A percentile compares a stretch with the other conserved stretches of the same genome.
Conservation (phyloP, 1,139 yeast genomes). For the Blastobotrys arbuscula region DNA sequence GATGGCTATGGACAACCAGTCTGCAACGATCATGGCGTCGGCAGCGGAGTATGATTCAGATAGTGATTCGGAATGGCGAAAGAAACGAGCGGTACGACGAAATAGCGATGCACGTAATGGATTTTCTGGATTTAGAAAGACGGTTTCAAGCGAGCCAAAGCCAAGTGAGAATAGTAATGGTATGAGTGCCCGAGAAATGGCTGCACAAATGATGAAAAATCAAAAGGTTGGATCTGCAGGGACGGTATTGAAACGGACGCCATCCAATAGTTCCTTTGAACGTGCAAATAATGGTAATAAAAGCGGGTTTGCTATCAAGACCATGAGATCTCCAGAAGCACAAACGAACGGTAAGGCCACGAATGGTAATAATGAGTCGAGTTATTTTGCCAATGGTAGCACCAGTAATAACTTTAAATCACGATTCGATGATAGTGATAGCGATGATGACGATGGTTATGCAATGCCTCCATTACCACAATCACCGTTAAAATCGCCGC, state of each 20-base stretch:
- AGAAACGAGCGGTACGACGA: conserved; percentile 18
- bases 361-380: conserved; percentile 4
- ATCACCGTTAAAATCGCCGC: conserved; percentile 9
- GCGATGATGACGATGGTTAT: conserved; percentile 27
- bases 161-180: neutral
- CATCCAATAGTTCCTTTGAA: conserved; percentile 20
- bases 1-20: neutral
- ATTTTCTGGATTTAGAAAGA: conserved; percentile 7
- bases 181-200: conserved; percentile 5
- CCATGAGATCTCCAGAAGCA: conserved; percentile 17
- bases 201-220: conserved; percentile 8
- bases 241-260: conserved; percentile 13
- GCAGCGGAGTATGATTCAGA: conserved; percentile 18
- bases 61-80: conserved; percentile 32
- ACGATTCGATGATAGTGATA: conserved; percentile 31
- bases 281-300: conserved; percentile 1
- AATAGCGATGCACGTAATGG: conserved; percentile 3
- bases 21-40: neutral
- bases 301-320: conserved; percentile 20
- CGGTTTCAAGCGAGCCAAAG: neutral
- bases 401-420: conserved; percentile 24
- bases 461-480: conserved; percentile 12
- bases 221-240: neutral
- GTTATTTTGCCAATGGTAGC: neutral
- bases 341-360: neutral